These are phyloP conservation scores for Blastobotrys raffinosifermentans DNA, from an alignment of 1,139 yeast genomes.

Conservation along the genomic window DNA sequence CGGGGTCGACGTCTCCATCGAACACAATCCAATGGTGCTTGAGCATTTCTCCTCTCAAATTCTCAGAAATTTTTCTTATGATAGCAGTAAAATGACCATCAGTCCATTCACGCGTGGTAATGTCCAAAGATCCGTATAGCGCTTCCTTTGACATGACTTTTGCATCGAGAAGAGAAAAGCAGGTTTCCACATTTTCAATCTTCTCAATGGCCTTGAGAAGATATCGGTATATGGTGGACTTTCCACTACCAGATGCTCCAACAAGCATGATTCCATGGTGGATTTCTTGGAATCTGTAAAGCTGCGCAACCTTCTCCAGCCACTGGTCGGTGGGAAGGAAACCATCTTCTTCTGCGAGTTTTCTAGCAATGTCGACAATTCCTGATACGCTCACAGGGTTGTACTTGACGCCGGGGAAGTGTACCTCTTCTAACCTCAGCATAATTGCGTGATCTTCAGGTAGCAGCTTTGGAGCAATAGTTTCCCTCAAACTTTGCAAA, in stretches of 20 bases:
- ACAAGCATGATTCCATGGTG: slow-evolving; percentile 81
- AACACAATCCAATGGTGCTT: slow-evolving; percentile 73
- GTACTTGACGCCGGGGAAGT: slow-evolving; percentile 29
- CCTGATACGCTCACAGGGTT: slow-evolving; percentile 19
- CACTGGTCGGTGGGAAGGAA: slow-evolving; percentile 37
- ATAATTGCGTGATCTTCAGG: slow-evolving; percentile 45
- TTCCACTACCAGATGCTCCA: slow-evolving; percentile 76
- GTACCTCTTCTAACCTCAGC: slow-evolving; percentile 28
- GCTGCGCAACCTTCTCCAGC: slow-evolving; percentile 54
- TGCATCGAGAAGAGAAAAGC: slow-evolving; percentile 56
- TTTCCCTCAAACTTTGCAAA: slow-evolving; percentile 50
- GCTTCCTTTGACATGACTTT: slow-evolving; percentile 63
- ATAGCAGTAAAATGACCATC: slow-evolving; percentile 80
- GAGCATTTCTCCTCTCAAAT: slow-evolving; percentile 51
- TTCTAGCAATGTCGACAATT: slow-evolving; percentile 16
- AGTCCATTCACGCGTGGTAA: slow-evolving; percentile 82
- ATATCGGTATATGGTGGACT: slow-evolving; percentile 50
- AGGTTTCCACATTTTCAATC: slow-evolving; percentile 37
- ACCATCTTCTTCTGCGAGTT: slow-evolving; percentile 27
- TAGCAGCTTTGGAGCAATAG: slow-evolving; percentile 61
- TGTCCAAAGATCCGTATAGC: slow-evolving; percentile 66
- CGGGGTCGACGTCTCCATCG: slow-evolving; percentile 93
- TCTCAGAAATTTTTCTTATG: slow-evolving; percentile 54
- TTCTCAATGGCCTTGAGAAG: slow-evolving; percentile 43
- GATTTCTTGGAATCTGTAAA: slow-evolving; percentile 54